phyloP scores from a whole-genome alignment of 202 grass and related monocot species.

The Thinopyrum obtusiflorum region DNA sequence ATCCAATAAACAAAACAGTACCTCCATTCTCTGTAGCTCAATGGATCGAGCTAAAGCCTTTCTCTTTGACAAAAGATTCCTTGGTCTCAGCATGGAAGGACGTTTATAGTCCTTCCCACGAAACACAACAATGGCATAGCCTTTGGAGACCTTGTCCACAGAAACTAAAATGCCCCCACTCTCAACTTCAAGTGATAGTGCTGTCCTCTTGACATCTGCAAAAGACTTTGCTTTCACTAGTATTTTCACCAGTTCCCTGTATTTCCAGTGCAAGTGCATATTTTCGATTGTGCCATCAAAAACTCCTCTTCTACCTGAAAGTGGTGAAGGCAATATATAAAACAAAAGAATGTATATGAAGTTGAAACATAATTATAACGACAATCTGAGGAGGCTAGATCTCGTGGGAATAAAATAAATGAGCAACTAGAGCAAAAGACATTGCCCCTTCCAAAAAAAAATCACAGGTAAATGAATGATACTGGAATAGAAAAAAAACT shows the following conservation, averaged over 20 bases:
- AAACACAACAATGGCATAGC: conserved; percentile 77
- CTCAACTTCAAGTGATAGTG: conserved; percentile 77
- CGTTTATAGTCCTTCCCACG: conserved; percentile 66
- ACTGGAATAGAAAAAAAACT: neutral
- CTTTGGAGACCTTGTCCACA: conserved; percentile 86
- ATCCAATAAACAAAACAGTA: conserved; percentile 18
- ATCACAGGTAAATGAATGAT: neutral
- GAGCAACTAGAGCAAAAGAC: neutral
- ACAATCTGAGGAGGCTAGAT: neutral
- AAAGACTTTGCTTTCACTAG: conserved; percentile 68
- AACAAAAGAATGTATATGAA: neutral
- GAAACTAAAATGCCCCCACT: conserved; percentile 75
- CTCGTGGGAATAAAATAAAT: neutral
- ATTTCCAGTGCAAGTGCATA: conserved; percentile 95
- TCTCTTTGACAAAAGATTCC: conserved; percentile 75
- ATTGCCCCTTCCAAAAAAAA: neutral
- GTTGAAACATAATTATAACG: neutral
- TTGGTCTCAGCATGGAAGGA: conserved; percentile 56
- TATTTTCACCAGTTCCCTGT: conserved; percentile 82
- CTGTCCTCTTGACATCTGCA: conserved; percentile 55
- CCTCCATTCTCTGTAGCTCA: conserved; percentile 75
- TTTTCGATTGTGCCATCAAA: conserved; percentile 88
- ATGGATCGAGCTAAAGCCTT: conserved; percentile 83
- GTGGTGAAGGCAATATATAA: neutral
- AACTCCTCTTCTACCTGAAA: conserved; percentile 81